phyloP scores from a whole-genome alignment of 805 yeast species.

The Candida insectalens region DNA sequence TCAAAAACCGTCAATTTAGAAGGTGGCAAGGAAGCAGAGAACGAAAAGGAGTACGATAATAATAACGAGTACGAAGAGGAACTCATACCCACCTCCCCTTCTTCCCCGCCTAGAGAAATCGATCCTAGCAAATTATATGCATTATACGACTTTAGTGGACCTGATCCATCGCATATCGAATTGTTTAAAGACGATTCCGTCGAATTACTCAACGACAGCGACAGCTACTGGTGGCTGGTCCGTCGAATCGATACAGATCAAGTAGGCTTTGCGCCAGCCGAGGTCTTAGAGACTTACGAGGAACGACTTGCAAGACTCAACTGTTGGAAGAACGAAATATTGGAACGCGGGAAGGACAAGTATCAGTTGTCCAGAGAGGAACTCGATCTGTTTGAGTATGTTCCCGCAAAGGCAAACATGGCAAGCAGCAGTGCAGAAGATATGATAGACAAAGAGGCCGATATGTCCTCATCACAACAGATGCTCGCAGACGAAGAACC shows the following conservation, averaged over 20 bases:
- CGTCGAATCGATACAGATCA: conserved; percentile 27
- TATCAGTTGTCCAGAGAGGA: conserved; percentile 17
- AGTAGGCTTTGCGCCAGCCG: conserved; percentile 96
- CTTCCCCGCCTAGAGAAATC: conserved; percentile 71
- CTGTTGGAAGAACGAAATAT: conserved; percentile 83
- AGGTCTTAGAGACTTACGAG: conserved; percentile 80
- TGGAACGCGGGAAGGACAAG: conserved; percentile 28
- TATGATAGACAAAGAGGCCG: conserved; percentile 14
- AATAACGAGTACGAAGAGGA: conserved; percentile 31
- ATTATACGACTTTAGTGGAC: conserved; percentile 78
- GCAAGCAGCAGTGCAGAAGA: conserved; percentile 9
- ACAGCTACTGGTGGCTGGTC: conserved; percentile 96
- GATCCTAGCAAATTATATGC: conserved; percentile 83
- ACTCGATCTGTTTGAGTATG: conserved; percentile 12
- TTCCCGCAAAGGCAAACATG: not conserved
- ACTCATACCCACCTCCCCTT: conserved; percentile 53
- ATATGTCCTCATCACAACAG: too few relatives aligned
- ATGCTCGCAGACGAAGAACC: too few relatives aligned
- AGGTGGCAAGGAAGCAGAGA: not conserved
- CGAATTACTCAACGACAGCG: conserved; percentile 73
- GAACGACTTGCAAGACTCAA: conserved; percentile 88
- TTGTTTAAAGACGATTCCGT: conserved; percentile 77
- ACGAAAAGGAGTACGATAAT: not conserved
- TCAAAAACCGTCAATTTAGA: too few relatives aligned
- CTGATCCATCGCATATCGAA: conserved; percentile 87